phyloP scores from a whole-genome alignment of 768 basidiomycete genomes.

The Leccinum truebloodii region DNA sequence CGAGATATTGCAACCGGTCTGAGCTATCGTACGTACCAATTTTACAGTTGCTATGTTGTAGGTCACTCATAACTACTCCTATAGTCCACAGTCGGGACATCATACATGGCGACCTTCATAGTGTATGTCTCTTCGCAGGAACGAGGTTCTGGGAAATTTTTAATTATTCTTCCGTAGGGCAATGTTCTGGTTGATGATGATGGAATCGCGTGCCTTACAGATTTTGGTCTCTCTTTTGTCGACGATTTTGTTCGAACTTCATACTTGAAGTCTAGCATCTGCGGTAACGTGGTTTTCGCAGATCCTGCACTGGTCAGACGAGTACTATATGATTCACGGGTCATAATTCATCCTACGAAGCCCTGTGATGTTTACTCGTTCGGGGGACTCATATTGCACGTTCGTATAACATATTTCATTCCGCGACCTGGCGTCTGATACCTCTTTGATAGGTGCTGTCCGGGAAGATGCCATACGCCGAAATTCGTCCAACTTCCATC shows the following conservation, averaged over 20 bases:
- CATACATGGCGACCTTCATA: constrained; percentile 40
- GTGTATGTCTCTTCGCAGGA: constrained; percentile 20
- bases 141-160: not conserved
- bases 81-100: constrained; percentile 28
- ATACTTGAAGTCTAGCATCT: constrained; percentile 34
- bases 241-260: constrained; percentile 30
- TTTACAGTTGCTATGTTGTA: not conserved
- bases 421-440: constrained; percentile 7
- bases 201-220: constrained; percentile 45
- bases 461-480: constrained; percentile 24
- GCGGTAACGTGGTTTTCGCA: constrained; percentile 48
- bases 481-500: not conserved
- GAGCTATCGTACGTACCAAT: constrained; percentile 20
- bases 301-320: constrained; percentile 36
- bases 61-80: not conserved
- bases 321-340: not conserved
- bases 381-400: constrained; percentile 32
- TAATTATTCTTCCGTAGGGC: constrained; percentile 15
- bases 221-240: constrained; percentile 44
- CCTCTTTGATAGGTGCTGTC: constrained; percentile 18
- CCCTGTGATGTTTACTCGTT: constrained; percentile 33
- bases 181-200: constrained; percentile 46
- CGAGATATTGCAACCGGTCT: constrained; percentile 25
- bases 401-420: not conserved
- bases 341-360: constrained; percentile 15